These are phyloP conservation scores for Coemansia sp. DNA, from an alignment of 192 early-diverging fungal species.

Conservation along the genomic window DNA sequence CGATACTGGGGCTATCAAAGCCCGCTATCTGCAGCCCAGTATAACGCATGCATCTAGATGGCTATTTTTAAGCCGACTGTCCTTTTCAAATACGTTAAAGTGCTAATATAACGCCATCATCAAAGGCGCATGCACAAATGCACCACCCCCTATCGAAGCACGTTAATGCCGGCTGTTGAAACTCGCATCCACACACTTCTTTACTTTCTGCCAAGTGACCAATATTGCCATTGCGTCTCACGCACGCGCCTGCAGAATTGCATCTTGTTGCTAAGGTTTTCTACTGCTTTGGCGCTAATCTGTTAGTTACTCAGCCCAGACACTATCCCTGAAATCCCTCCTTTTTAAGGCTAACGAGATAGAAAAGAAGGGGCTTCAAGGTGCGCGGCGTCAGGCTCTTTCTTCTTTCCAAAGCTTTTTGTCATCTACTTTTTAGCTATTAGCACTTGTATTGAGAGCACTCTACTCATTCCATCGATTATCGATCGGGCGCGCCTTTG, in stretches of 20 bases:
- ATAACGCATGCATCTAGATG: not conserved
- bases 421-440: not conserved
- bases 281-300: slow-evolving; percentile 7
- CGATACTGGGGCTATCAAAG: not conserved
- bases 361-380: not conserved
- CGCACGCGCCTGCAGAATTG: too few relatives aligned
- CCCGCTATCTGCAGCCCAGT: not conserved
- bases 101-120: slow-evolving; percentile 9
- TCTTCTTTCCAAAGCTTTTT: not conserved
- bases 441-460: not conserved
- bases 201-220: not conserved
- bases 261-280: not conserved
- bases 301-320: not conserved
- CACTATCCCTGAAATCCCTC: slow-evolving; percentile 2
- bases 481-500: slow-evolving; percentile 1
- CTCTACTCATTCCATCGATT: not conserved
- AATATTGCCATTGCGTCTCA: not conserved
- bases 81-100: not conserved
- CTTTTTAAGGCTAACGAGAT: not conserved
- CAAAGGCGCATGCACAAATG: not conserved
- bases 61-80: not conserved
- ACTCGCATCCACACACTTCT: not conserved
- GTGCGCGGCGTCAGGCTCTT: not conserved
- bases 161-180: not conserved
- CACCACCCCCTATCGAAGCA: slow-evolving; percentile 1